Evolutionary conservation across 176 grass and related monocot genomes (phyloP).

Genomic region (Cymbopogon citratus): DNA sequence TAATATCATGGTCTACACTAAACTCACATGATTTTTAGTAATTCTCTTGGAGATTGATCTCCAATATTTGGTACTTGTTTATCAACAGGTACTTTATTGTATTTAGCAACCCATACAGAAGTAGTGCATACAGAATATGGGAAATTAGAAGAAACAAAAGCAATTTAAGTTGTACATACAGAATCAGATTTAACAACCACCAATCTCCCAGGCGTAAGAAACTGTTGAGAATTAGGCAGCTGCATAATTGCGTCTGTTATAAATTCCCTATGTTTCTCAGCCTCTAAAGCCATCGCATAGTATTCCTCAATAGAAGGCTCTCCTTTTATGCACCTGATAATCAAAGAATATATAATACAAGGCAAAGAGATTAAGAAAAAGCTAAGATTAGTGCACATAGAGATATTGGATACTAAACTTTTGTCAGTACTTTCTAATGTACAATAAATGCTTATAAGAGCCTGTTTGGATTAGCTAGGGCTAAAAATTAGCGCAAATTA

Average conservation of each 20-base stretch:
- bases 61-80: neutral
- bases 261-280: constrained; percentile 59
- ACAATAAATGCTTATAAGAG: neutral
- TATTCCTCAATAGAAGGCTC: constrained; percentile 91
- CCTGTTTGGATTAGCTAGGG: no score
- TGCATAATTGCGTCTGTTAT: constrained; percentile 74
- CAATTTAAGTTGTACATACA: no score
- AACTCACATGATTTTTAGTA: neutral
- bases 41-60: neutral
- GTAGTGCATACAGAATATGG: no score
- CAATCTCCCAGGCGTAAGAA: constrained; percentile 77
- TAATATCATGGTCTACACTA: neutral
- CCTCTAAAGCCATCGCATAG: constrained; percentile 58
- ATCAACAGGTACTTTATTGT: no score
- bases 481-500: no score
- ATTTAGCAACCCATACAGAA: no score
- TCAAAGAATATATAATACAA: constrained; percentile 22
- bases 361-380: constrained; percentile 3
- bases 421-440: neutral
- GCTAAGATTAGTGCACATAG: neutral
- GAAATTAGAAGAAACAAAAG: no score
- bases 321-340: constrained; percentile 89
- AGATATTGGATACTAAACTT: neutral
- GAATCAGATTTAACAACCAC: constrained; percentile 84
- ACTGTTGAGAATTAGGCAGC: constrained; percentile 47